phyloP scores from a whole-genome alignment of 805 yeast species.

The Middelhovenomyces tepae region DNA sequence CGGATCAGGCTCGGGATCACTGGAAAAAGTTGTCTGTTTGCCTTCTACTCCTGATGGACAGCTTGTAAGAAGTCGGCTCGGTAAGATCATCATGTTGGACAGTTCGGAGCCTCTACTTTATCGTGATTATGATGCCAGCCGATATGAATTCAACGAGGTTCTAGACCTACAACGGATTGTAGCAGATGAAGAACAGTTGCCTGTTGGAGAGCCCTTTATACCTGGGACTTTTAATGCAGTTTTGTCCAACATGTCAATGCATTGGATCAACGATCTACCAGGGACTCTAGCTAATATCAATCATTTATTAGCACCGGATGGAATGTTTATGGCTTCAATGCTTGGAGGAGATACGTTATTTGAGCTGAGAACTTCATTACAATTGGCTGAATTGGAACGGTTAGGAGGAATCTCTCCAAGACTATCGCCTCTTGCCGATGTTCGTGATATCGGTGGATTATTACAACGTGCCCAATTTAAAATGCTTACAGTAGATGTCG shows the following conservation, averaged over 20 bases:
- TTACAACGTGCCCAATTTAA: constrained; percentile 70
- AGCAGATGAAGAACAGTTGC: constrained; percentile 55
- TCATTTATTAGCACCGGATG: constrained; percentile 62
- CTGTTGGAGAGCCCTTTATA: constrained; percentile 34
- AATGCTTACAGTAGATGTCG: constrained; percentile 75
- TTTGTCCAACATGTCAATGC: constrained; percentile 61
- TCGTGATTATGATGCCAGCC: constrained; percentile 38
- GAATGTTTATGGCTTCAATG: constrained; percentile 71
- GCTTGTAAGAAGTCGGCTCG: constrained; percentile 43
- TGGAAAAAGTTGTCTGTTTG: constrained; percentile 35
- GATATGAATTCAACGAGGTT: constrained; percentile 32
- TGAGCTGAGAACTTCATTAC: constrained; percentile 71
- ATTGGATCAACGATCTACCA: constrained; percentile 86
- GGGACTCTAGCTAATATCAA: constrained; percentile 47
- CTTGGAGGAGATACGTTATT: constrained; percentile 81
- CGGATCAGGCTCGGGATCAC: constrained; percentile 66
- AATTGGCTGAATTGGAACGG: constrained; percentile 74
- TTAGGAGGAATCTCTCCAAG: constrained; percentile 74
- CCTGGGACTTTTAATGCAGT: constrained; percentile 55
- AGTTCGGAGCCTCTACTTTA: constrained; percentile 44
- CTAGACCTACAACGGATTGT: constrained; percentile 43
- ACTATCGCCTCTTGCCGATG: constrained; percentile 70
- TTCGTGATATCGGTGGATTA: constrained; percentile 65
- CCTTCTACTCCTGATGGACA: constrained; percentile 42
- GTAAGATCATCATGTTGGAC: constrained; percentile 58